Evolutionary conservation across 805 yeast genomes (phyloP).

Genomic region (Yarrowia sp.): DNA sequence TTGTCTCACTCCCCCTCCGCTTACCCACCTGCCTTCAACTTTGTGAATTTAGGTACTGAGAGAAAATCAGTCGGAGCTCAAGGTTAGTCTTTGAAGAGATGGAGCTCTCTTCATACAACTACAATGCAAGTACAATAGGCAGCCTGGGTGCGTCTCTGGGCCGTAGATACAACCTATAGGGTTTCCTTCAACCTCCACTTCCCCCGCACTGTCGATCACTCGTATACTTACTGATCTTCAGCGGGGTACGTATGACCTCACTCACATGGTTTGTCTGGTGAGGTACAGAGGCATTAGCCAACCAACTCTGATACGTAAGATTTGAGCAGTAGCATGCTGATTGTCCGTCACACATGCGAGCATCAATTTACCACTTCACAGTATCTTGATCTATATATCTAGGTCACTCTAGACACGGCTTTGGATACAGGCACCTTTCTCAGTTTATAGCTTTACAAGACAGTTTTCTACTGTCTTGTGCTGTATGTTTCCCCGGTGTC

Average conservation of each 20-base stretch:
- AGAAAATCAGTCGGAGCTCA: not conserved
- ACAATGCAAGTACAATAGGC: slow-evolving; percentile 7
- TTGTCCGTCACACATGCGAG: not conserved
- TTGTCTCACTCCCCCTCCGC: slow-evolving; percentile 9
- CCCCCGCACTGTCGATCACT: slow-evolving; percentile 22
- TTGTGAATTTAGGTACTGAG: not conserved
- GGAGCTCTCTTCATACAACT: not conserved
- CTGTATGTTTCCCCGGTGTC: not conserved
- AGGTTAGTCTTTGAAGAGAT: slow-evolving; percentile 11
- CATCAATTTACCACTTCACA: too few relatives aligned
- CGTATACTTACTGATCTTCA: slow-evolving; percentile 7
- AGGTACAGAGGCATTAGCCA: too few relatives aligned
- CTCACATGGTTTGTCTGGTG: too few relatives aligned
- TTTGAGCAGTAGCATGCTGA: too few relatives aligned
- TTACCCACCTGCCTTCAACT: not conserved
- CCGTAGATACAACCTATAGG: not conserved
- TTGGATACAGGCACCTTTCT: too few relatives aligned
- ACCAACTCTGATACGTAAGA: too few relatives aligned
- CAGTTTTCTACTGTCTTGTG: not conserved
- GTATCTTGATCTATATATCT: too few relatives aligned
- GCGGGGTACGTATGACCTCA: not conserved
- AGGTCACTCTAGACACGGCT: too few relatives aligned
- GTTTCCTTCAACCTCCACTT: not conserved
- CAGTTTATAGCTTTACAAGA: not conserved
- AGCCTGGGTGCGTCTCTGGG: not conserved